Conservation (phyloP, 2,329 filamentous ascomycete genomes). For the Helotiales sp. region DNA sequence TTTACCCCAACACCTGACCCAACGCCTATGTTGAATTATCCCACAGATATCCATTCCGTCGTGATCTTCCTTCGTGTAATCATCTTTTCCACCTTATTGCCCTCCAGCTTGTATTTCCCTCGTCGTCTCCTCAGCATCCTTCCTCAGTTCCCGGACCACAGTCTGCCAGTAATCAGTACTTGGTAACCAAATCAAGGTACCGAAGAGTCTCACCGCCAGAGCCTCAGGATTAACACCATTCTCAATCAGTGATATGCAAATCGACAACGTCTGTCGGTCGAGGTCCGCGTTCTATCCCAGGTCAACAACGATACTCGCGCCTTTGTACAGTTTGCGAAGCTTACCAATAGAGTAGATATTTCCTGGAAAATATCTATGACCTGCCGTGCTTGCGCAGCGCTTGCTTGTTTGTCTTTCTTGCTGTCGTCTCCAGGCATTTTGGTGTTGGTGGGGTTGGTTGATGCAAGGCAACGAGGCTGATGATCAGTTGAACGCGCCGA, state of each 20-base stretch:
- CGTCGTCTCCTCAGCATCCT: slow-evolving; percentile 32
- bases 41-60: neutral
- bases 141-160: slow-evolving; percentile 35
- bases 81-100: neutral
- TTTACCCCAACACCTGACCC: neutral
- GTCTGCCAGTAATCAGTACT: slow-evolving; percentile 26
- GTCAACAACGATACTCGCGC: slow-evolving; percentile 8
- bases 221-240: slow-evolving; percentile 97
- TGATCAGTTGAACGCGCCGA: slow-evolving; percentile 7
- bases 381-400: slow-evolving; percentile 77
- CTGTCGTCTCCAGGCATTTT: slow-evolving; percentile 52
- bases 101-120: slow-evolving; percentile 12
- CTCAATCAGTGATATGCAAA: slow-evolving; percentile 96
- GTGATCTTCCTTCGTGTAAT: neutral
- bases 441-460: neutral
- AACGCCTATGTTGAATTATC: neutral
- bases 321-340: slow-evolving; percentile 28
- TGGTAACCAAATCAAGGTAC: neutral
- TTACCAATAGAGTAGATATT: slow-evolving; percentile 84
- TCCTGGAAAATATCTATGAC: slow-evolving; percentile 82
- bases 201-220: slow-evolving; percentile 67
- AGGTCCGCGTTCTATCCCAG: slow-evolving; percentile 80
- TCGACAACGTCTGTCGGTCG: slow-evolving; percentile 84
- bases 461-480: slow-evolving; percentile 3
- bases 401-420: slow-evolving; percentile 60